Evolutionary conservation across 2,329 filamentous ascomycete genomes (phyloP), one percentile per base, ranked within the genome.

Genomic region (Colletotrichum sidae): DNA sequence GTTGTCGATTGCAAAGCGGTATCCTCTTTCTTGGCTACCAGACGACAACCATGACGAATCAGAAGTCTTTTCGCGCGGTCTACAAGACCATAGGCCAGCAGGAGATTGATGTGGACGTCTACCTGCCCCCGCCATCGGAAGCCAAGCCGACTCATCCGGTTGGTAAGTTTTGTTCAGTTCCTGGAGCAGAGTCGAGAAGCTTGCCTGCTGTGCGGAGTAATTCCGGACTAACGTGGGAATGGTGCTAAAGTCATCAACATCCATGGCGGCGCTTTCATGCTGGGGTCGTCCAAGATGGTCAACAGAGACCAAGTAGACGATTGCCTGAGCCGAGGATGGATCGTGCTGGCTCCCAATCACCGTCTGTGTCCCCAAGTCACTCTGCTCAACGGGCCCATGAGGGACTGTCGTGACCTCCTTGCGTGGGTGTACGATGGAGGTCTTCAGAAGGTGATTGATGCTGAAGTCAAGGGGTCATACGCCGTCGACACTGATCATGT

Each of bases 251-350:
- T 79, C 49, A 80, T 81, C 65, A 71, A 78, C 59, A 80, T 81
- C 54, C 79, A 81, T 70, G 79, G 78, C 49, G 79, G 79, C n/a
- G 79, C 77, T 25, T 81, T 80, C 69, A 79, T 80, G 76, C 76
- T 80, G 34, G 78, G 77, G 9, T 72, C 75, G 34, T 78, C 76
- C 2, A 68, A 73, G 15, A 77, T 80, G 74, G 74, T 81, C 61
- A 79, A 78, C 45, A 69, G 71, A 15, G 71, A 77, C 42, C 78
- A 80, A 54, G 69, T 80, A 12, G 57, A 72, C 8, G 78, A 80
- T 67, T 80, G 78, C 47, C 72, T 79, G 0, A 56, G 67, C 13
- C 72, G 78, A 15, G 70, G 72, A 17, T 80, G 77, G 78, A 78
- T 81, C 51, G 76, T 79, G 2, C 60, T 80, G 6, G 75, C 72